phyloP scores from a whole-genome alignment of 2,329 filamentous ascomycete genomes.

The Fusarium setosum region DNA sequence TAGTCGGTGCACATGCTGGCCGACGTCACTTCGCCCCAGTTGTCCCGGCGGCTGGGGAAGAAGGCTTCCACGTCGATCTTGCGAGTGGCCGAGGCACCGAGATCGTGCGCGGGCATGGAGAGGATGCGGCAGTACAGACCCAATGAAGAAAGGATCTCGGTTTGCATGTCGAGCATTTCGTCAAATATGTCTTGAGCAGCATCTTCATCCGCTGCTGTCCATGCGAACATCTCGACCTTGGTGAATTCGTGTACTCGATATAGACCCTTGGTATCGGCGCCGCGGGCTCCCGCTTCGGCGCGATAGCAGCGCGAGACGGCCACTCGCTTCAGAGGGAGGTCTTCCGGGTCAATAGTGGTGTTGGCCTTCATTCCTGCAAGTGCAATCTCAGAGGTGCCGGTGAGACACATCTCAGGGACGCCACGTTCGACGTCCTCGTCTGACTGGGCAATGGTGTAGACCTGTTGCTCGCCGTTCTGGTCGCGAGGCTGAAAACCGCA shows the following conservation, averaged over 20 bases:
- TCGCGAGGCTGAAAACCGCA: conserved; percentile 97
- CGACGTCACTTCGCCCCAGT: conserved; percentile 92
- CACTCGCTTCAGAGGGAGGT: conserved; percentile 82
- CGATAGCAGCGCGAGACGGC: conserved; percentile 94
- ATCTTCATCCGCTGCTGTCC: conserved; percentile 72
- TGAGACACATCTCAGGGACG: conserved; percentile 79
- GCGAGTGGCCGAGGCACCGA: conserved; percentile 86
- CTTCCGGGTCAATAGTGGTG: conserved; percentile 69
- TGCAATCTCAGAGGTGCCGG: conserved; percentile 94
- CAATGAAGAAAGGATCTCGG: conserved; percentile 81
- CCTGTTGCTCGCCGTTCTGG: conserved; percentile 89
- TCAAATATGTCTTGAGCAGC: conserved; percentile 73
- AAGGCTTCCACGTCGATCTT: conserved; percentile 96
- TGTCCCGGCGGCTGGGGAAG: conserved; percentile 81
- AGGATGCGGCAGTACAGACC: conserved; percentile 88
- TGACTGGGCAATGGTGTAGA: conserved; percentile 81
- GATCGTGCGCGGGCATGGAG: conserved; percentile 90
- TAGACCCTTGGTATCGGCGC: conserved; percentile 90
- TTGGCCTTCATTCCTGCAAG: conserved; percentile 91
- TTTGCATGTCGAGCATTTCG: conserved; percentile 89
- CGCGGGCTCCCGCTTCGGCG: conserved; percentile 91
- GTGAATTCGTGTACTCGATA: conserved; percentile 99
- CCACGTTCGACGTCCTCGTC: conserved; percentile 69
- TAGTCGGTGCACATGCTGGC: conserved; percentile 95
- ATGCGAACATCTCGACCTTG: conserved; percentile 97